phyloP scores from a whole-genome alignment of 495 filamentous ascomycete species.

The Xylaria venustula region DNA sequence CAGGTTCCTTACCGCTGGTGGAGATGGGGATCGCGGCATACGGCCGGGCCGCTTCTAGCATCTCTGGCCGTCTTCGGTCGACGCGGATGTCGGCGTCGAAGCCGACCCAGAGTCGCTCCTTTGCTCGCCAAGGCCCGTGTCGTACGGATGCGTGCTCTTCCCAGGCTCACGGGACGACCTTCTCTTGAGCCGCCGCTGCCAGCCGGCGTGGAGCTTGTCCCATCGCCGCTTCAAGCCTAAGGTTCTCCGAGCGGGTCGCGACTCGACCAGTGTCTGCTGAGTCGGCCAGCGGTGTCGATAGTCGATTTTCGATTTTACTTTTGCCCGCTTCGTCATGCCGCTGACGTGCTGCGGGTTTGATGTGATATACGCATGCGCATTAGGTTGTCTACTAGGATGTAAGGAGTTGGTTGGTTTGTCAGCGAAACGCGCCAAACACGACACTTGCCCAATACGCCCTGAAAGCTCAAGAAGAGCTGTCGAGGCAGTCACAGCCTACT shows the following conservation, averaged over 20 bases:
- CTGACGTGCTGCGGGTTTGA: conserved; percentile 6
- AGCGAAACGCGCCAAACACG: too few species aligned
- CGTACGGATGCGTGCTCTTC: conserved; percentile 28
- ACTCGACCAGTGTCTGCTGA: conserved; percentile 27
- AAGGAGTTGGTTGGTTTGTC: too few species aligned
- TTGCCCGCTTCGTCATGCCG: conserved; percentile 8
- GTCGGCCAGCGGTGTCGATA: conserved; percentile 31
- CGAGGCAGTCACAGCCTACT: too few species aligned
- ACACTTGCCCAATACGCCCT: too few species aligned
- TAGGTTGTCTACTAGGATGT: too few species aligned
- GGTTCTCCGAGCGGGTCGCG: conserved; percentile 4
- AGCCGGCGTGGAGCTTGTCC: background rate
- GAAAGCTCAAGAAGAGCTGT: too few species aligned
- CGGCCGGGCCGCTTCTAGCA: background rate
- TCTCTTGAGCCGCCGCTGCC: background rate
- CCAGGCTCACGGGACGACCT: conserved; percentile 4
- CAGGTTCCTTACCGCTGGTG: background rate
- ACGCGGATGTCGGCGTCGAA: background rate
- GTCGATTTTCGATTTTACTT: conserved; percentile 7
- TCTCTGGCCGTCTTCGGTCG: background rate
- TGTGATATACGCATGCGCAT: too few species aligned
- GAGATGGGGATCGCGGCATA: background rate
- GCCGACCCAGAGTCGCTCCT: background rate
- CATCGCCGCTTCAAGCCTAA: background rate
- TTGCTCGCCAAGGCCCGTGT: conserved; percentile 18